Conservation (phyloP, 2,329 filamentous ascomycete species). For the Trichoderma sp. region DNA sequence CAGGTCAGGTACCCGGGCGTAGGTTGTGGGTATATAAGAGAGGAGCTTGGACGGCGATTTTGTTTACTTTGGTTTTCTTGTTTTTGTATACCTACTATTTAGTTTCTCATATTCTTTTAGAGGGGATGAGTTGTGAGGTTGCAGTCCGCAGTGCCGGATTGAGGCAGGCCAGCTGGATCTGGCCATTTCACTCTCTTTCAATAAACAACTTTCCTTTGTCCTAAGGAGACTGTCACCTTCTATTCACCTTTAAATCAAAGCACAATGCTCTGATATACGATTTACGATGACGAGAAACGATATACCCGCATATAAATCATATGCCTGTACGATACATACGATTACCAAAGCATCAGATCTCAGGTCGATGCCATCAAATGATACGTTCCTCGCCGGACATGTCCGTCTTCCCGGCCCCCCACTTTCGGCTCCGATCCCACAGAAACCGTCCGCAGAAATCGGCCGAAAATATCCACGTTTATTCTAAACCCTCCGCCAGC, state of each 20-base stretch:
- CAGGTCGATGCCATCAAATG: background rate
- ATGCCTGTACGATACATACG: background rate
- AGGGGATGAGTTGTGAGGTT: background rate
- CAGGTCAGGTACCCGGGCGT: background rate
- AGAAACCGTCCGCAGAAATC: background rate
- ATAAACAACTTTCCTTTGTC: background rate
- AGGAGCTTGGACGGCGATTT: background rate
- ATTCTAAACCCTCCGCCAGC: no score
- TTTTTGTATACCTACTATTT: background rate
- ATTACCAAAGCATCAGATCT: background rate
- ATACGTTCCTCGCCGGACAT: constrained; percentile 5
- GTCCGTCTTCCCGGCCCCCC: constrained; percentile 2
- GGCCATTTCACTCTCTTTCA: background rate
- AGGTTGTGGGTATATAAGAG: constrained; percentile 13
- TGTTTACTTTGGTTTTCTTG: background rate
- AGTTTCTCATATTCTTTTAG: background rate
- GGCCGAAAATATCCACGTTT: constrained; percentile 15
- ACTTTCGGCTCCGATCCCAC: constrained; percentile 7
- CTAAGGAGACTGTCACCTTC: background rate
- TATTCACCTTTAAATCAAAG: background rate
- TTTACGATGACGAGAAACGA: background rate
- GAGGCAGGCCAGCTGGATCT: background rate
- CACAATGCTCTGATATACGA: background rate
- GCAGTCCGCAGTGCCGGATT: background rate
- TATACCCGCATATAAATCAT: background rate